Percentiles rank a stretch among this genome's conserved stretches.
phyloP scores from a whole-genome alignment of 345 rosid genomes.

The Eucalyptus guilfoylei region DNA sequence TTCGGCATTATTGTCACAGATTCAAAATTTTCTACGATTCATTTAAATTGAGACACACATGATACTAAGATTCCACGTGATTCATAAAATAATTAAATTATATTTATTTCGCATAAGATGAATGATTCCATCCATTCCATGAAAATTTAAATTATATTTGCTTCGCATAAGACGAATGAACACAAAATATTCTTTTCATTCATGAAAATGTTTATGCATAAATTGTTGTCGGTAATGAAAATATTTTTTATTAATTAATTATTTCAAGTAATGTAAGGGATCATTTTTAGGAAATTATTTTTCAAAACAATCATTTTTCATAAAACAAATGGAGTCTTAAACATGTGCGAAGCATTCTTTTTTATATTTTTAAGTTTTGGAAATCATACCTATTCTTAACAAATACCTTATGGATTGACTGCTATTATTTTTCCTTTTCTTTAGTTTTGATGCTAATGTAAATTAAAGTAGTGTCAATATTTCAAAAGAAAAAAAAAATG shows the following conservation, averaged over 20 bases:
- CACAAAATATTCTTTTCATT: rapidly evolving
- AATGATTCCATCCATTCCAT: too few relatives aligned
- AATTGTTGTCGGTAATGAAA: neutral
- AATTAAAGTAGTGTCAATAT: too few relatives aligned
- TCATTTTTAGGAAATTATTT: neutral
- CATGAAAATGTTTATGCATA: neutral
- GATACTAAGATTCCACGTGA: rapidly evolving
- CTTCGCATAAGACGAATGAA: neutral
- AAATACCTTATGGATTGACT: too few relatives aligned
- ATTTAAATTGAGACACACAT: neutral
- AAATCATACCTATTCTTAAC: too few relatives aligned
- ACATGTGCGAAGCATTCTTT: neutral
- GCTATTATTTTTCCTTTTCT: neutral
- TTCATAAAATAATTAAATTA: neutral
- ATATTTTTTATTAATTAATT: neutral
- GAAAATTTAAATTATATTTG: too few relatives aligned
- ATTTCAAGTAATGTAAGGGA: neutral
- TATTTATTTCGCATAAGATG: too few relatives aligned
- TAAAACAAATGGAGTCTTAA: rapidly evolving
- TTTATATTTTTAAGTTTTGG: neutral
- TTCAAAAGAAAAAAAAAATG: too few relatives aligned
- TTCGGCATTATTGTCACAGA: neutral
- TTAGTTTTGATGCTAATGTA: neutral
- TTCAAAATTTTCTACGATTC: rapidly evolving
- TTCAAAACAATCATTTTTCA: neutral